phyloP scores from a whole-genome alignment of 768 basidiomycete species.

The Termitomyces bulborhizus region DNA sequence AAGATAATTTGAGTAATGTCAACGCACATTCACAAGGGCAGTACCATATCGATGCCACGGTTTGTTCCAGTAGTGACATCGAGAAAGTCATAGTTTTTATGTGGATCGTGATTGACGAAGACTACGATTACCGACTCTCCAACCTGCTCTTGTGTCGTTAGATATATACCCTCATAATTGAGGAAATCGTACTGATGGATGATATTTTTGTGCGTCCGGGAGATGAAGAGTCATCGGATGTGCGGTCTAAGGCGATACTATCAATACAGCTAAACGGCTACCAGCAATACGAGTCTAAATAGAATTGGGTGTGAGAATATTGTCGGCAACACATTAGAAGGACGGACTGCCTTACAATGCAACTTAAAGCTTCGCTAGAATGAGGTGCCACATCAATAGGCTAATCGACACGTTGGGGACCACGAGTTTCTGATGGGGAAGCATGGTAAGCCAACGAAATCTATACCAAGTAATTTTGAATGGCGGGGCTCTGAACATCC shows the following conservation, averaged over 20 bases:
- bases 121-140: conserved; percentile 2
- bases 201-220: conserved; percentile 1
- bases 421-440: not conserved
- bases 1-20: not conserved
- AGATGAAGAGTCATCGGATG: conserved; percentile 3
- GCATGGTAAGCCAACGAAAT: not conserved
- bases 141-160: not conserved
- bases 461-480: not conserved
- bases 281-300: not conserved
- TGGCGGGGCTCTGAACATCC: not conserved
- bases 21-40: not conserved
- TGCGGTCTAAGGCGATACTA: not conserved
- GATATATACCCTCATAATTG: not conserved
- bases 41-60: not conserved
- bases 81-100: not conserved
- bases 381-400: not conserved
- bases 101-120: conserved; percentile 2
- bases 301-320: not conserved
- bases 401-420: not conserved
- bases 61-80: conserved; percentile 5
- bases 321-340: conserved; percentile 2
- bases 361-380: not conserved
- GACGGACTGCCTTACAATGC: not conserved
- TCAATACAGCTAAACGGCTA: not conserved
- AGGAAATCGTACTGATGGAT: not conserved